phyloP scores from a whole-genome alignment of 2,329 filamentous ascomycete species.

The Chaetomium sp. region DNA sequence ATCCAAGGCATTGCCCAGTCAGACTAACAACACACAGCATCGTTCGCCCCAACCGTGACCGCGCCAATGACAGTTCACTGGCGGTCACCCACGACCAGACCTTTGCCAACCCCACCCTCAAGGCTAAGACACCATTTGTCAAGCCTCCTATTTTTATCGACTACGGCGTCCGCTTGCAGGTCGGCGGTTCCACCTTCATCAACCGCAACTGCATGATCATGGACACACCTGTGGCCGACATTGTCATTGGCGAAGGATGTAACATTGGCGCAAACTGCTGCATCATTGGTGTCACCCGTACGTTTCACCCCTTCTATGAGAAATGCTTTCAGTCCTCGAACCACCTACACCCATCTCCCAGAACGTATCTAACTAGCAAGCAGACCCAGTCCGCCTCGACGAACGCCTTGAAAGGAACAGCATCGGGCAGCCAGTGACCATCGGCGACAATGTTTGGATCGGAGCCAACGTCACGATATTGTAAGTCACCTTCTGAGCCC shows the following conservation, averaged over 20 bases:
- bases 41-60: constrained; percentile 23
- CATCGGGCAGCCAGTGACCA: constrained; percentile 28
- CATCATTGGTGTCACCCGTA: constrained; percentile 27
- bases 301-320: too few species aligned
- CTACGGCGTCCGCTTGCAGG: constrained; percentile 29
- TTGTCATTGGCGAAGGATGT: constrained; percentile 29
- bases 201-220: constrained; percentile 31
- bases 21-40: too few species aligned
- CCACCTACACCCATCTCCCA: too few species aligned
- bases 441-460: constrained; percentile 36
- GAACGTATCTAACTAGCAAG: background rate
- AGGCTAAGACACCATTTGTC: constrained; percentile 27
- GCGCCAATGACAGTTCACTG: constrained; percentile 9
- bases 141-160: constrained; percentile 29
- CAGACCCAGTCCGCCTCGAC: constrained; percentile 23
- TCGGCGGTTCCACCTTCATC: constrained; percentile 29
- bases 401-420: constrained; percentile 24
- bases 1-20: too few species aligned
- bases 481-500: constrained; percentile 16
- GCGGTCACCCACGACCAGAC: constrained; percentile 25
- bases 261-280: constrained; percentile 29
- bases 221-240: constrained; percentile 30
- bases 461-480: constrained; percentile 33
- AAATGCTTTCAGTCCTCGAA: too few species aligned
- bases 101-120: constrained; percentile 23